phyloP scores from a whole-genome alignment of 1,284 basidiomycete species.

The Trichosporon faecale region DNA sequence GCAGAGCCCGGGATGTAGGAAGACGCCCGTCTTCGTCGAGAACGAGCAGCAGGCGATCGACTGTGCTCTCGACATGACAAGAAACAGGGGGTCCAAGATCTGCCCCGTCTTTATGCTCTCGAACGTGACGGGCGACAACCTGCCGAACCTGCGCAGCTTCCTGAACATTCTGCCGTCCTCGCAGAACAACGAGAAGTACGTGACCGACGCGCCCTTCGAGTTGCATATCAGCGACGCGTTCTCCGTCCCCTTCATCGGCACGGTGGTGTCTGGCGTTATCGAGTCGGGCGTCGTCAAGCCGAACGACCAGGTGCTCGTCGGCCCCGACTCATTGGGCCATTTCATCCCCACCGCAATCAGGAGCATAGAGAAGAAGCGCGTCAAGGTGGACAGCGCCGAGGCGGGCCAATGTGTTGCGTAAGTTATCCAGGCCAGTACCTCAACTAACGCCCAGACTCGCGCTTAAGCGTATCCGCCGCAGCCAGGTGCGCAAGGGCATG shows the following conservation, averaged over 20 bases:
- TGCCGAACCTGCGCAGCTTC: slow-evolving; percentile 72
- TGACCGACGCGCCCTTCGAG: slow-evolving; percentile 82
- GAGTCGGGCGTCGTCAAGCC: slow-evolving; percentile 71
- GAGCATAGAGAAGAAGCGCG: slow-evolving; percentile 91
- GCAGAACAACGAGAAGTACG: slow-evolving; percentile 73
- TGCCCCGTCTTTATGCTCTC: slow-evolving; percentile 92
- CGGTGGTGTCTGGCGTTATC: slow-evolving; percentile 89
- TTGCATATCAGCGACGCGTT: slow-evolving; percentile 57
- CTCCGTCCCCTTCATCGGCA: slow-evolving; percentile 91
- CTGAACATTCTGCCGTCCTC: slow-evolving; percentile 81
- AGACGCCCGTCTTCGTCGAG: slow-evolving; percentile 54
- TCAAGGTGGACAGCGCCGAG: slow-evolving; percentile 76
- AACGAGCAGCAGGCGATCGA: slow-evolving; percentile 69
- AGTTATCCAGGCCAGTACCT: slow-evolving; percentile 14
- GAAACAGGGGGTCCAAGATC: slow-evolving; percentile 64
- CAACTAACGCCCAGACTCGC: slow-evolving; percentile 59
- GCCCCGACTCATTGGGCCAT: slow-evolving; percentile 90
- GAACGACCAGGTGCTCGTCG: slow-evolving; percentile 79
- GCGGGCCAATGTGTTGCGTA: slow-evolving; percentile 89
- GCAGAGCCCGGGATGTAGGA: slow-evolving; percentile 88
- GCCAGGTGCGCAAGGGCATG: slow-evolving; percentile 90
- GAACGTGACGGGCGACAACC: slow-evolving; percentile 89
- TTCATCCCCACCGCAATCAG: slow-evolving; percentile 78
- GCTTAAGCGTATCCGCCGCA: slow-evolving; percentile 79
- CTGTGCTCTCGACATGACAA: slow-evolving; percentile 59